Conservation (phyloP, 495 filamentous ascomycete species). For the Hypoxylon crocopeplum region DNA sequence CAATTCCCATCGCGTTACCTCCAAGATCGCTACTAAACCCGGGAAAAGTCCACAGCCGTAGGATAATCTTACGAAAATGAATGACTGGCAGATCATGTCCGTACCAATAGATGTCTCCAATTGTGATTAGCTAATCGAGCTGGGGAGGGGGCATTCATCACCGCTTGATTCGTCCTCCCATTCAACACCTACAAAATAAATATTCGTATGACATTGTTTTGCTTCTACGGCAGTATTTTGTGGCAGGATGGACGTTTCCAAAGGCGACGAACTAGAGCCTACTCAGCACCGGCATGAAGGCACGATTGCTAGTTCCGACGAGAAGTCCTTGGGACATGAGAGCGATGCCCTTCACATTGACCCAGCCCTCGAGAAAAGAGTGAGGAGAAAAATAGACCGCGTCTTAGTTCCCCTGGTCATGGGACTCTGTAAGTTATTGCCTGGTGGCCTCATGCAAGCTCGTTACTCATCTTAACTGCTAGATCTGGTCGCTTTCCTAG, state of each 20-base stretch:
- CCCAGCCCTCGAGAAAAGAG: conserved; percentile 60
- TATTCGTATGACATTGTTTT: no score
- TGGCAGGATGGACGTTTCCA: conserved; percentile 14
- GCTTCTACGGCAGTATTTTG: background rate
- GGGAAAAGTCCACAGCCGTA: no score
- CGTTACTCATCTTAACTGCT: conserved; percentile 9
- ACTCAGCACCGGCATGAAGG: conserved; percentile 15
- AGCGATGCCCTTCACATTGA: conserved; percentile 45
- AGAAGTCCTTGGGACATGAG: conserved; percentile 12
- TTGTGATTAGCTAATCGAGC: no score
- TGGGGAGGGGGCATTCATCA: no score
- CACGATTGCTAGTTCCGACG: background rate
- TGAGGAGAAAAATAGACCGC: conserved; percentile 66
- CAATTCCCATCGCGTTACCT: background rate
- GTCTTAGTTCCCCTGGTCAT: conserved; percentile 33
- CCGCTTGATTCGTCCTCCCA: background rate
- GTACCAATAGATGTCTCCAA: no score
- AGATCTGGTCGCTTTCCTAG: conserved; percentile 72
- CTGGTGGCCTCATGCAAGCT: background rate
- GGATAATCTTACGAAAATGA: no score
- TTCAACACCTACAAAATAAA: no score
- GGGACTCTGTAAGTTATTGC: conserved; percentile 23
- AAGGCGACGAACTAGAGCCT: conserved; percentile 14
- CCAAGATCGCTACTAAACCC: no score
- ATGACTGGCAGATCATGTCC: no score